Conservation (phyloP, 768 basidiomycete genomes). For the Panaeolus papilionaceus region DNA sequence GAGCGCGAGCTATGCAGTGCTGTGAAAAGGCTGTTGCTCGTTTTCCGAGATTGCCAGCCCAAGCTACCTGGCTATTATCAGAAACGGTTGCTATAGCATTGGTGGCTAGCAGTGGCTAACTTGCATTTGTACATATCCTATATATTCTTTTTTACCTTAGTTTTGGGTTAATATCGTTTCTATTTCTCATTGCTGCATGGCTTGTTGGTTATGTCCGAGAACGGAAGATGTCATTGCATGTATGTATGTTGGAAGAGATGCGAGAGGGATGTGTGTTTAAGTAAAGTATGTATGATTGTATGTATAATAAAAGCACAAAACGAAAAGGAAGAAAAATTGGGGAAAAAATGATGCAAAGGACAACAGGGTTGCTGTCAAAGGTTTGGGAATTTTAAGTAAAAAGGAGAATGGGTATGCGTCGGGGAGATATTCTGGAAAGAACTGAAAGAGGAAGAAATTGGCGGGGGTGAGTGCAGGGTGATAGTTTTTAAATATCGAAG, state of each 20-base stretch:
- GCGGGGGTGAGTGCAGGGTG: background rate
- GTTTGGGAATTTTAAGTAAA: background rate
- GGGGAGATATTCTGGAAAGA: too few relatives aligned
- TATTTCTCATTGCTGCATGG: background rate
- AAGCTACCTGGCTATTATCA: conserved; percentile 13
- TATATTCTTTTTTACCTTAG: background rate
- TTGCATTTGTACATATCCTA: background rate
- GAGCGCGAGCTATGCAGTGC: conserved; percentile 6
- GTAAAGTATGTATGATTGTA: conserved; percentile 5
- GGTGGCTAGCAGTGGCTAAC: background rate
- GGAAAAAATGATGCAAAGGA: background rate
- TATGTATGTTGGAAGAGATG: conserved; percentile 6
- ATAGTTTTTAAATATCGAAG: background rate
- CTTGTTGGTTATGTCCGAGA: background rate
- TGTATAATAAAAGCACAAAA: conserved; percentile 9
- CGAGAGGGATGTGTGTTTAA: background rate
- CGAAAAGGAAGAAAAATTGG: background rate
- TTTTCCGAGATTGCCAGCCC: conserved; percentile 9
- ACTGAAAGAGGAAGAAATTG: background rate
- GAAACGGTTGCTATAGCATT: conserved; percentile 8
- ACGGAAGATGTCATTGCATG: conserved; percentile 3
- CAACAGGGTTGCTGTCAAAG: background rate
- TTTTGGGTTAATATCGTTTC: background rate
- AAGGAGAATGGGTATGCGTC: conserved; percentile 2
- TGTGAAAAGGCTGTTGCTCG: conserved; percentile 1